Conservation (phyloP, 2,329 filamentous ascomycete species). For the Gremmenia infestans region DNA sequence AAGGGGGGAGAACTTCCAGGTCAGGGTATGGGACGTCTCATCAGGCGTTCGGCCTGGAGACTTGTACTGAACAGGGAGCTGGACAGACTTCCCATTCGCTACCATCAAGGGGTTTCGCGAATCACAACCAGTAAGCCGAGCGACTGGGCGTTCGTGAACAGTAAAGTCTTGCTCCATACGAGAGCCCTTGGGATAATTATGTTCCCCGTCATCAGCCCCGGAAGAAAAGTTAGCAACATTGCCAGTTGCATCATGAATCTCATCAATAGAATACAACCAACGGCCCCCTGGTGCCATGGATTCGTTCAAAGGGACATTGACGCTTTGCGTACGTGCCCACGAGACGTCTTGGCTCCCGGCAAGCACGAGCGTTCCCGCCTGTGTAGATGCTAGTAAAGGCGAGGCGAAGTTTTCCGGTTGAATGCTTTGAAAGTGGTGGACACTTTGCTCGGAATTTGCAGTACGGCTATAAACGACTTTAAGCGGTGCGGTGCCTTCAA, state of each 20-base stretch:
- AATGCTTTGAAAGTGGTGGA: conserved; percentile 87
- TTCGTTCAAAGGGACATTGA: conserved; percentile 84
- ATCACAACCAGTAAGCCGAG: conserved; percentile 70
- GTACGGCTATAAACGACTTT: conserved; percentile 89
- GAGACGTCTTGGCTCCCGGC: conserved; percentile 61
- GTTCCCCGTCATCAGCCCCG: conserved; percentile 62
- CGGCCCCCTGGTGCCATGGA: conserved; percentile 72
- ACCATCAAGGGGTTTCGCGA: conserved; percentile 76
- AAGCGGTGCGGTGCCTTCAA: conserved; percentile 83
- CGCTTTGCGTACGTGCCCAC: conserved; percentile 73
- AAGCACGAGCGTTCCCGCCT: conserved; percentile 51
- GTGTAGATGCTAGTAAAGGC: conserved; percentile 61
- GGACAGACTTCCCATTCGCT: conserved; percentile 64
- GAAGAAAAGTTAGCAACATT: conserved; percentile 74
- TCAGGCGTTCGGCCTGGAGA: conserved; percentile 53
- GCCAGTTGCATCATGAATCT: conserved; percentile 85
- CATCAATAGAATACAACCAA: conserved; percentile 88
- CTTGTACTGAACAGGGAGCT: conserved; percentile 67
- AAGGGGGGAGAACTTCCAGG: conserved; percentile 77
- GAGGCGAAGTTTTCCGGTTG: conserved; percentile 83
- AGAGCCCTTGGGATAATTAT: conserved; percentile 50
- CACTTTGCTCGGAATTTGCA: conserved; percentile 77
- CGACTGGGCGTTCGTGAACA: conserved; percentile 80
- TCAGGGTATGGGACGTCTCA: conserved; percentile 65
- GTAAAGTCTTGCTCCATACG: conserved; percentile 71